Base-by-base conservation (phyloP, 2,329 filamentous ascomycete genomes). In the Stemphylium lycopersici region DNA sequence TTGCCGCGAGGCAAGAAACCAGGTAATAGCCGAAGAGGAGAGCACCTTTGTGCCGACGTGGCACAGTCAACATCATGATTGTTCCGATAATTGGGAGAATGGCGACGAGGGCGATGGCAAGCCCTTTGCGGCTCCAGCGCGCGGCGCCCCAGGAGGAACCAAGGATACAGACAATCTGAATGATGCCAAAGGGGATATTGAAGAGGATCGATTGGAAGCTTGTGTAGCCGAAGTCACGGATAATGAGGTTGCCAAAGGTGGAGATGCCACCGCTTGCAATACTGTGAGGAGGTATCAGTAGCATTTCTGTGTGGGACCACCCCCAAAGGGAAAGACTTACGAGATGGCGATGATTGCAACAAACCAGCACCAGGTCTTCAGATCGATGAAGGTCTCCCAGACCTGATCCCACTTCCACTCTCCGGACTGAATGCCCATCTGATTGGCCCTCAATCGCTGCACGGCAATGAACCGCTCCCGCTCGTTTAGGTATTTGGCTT, bases 331-430 rank as follows among this genome's bases (percentile, higher is more conserved):
- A 31, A 11, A 8, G 44, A 26, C 64, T 52, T 48, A 66, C 58
- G 65, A 67, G 31, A 69, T 66, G 2, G 61, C 59, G 18, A 87
- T 79, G 2, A 73, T 75, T 52, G 84, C 78, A 40, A 87, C 78
- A 42, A 87, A 73, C 84, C 83, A 87, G 0, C 67, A 68, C 75
- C 75, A 68, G 6, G 64, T 67, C 37, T 68, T 67, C n/a, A 65
- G 55, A 34, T 68, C 65, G 5, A 58, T 32, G 8, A 66, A 47
- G 6, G 64, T 66, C 39, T 68, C 65, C 50, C 59, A 56, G 1
- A 66, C 55, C 41, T 68, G 65, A 39, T 93, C 83, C 89, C 90
- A 93, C 77, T 91, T 84, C 90, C 90, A 95, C 0, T 87, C 84
- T 40, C 83, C 78, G 66, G 91, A 89, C 44, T 90, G 87, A 32